Base-by-base conservation (phyloP, 768 basidiomycete species). In the Suillus weaverae region DNA sequence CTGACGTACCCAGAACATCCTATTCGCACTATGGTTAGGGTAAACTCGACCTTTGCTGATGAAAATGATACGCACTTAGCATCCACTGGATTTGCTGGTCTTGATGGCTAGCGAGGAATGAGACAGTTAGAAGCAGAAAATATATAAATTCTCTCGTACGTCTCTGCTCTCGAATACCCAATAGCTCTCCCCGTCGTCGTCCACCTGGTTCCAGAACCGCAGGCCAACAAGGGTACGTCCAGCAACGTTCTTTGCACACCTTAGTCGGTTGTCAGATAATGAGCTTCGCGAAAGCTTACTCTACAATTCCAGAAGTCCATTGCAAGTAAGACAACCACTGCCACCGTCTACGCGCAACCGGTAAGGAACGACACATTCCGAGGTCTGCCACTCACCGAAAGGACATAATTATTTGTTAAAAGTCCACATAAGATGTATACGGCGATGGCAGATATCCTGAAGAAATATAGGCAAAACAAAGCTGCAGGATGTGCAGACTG, bases 271-370 rank as follows among this genome's bases (percentile, higher is more conserved):
- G 57, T 59, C 13, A 30, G 6, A 30, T 5, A 10, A 59, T 8
- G 41, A 41, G 26, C 22, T 10, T 32, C 36, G 11, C 4, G 11
- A n/a, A 55, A 35, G 65, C 86, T 66, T 72, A 95, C 94, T 74
- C 95, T 82, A 69, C 94, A 95, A 71, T 97, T 98, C 97, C 97
- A 99, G 76, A 99, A 99, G 79, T 99, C 97, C 86, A 97, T 91
- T 0, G 96, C 92, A 32, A 99, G 86, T 18, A 99, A 81, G 2
- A 98, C 89, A 26, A 99, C 97, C 0, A 99, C 97, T 10, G 86
- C 77, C 4, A 99, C 96, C 32, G 95, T 97, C 88, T 89, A 71
- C 30, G 63, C 35, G 68, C 36, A 54, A 39, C 36, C 20, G 60
- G 32, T 32, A 33, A 60, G 50, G 55, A 35, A 62, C 26, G 46